Evolutionary conservation across 148 eudicot species (phyloP), one percentile per base, ranked within the genome.

Genomic region (Silene uniflora): DNA sequence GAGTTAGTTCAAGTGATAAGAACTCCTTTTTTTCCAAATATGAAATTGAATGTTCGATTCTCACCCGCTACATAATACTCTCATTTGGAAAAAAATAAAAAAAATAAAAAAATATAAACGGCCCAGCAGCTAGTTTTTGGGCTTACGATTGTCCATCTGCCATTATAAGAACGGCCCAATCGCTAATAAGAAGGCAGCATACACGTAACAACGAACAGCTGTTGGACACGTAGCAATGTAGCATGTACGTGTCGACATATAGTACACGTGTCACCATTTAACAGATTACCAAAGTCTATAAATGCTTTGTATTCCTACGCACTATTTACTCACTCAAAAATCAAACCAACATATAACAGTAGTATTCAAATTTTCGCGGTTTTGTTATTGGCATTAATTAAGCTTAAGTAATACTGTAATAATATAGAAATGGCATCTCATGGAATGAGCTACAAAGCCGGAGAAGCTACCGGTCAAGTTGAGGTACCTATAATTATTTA

Each of bases 401-500:
- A n/a, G n/a, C n/a, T n/a, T n/a, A n/a, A n/a, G 39, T 39, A 39
- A 2, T 39, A 29, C 10, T 39, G 44, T 39, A 39, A 39, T 39
- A 47, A 47, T 47, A 47, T 47, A 49, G 73, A 77, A 68, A 88
- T 86, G 93, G 69, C 91, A 23, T 84, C 93, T 35, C 81, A 85
- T 4, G 83, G 87, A 22, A 82, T 85, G 69, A 86, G 86, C 77
- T 85, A 83, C 89, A 83, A 65, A 49, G 90, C 83, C 69, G 93
- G 93, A 72, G 89, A 92, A 80, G 77, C 86, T 80, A 85, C 88
- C 67, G 92, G 95, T 65, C 86, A 72, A 11, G 87, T 91, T 71
- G 85, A 90, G 93, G 93, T 88, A 83, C 19, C 1, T 11, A 18
- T 27, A n/a, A n/a, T 18, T 6, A n/a, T 47, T 47, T 47, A 47